phyloP scores from a whole-genome alignment of 2,329 filamentous ascomycete genomes.

The Cordyceps fumosorosea region DNA sequence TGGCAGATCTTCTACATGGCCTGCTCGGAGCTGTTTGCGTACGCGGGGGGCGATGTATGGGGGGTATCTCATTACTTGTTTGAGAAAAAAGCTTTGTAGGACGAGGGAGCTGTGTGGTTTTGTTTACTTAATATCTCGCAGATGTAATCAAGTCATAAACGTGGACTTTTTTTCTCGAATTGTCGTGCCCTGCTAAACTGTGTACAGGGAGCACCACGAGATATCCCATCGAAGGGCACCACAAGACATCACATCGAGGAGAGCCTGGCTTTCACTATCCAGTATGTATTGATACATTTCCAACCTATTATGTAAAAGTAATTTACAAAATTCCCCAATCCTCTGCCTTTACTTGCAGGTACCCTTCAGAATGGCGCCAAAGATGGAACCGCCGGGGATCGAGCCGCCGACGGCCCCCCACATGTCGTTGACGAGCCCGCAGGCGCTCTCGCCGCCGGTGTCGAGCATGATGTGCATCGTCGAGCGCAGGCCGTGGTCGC shows the following conservation, averaged over 20 bases:
- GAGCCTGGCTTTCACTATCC: background rate
- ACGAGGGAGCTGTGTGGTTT: background rate
- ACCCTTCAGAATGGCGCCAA: constrained; percentile 11
- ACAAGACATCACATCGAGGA: background rate
- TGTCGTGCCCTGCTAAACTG: too few species aligned
- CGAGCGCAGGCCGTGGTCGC: constrained; percentile 12
- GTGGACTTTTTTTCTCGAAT: too few species aligned
- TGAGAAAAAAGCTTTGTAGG: constrained; percentile 38
- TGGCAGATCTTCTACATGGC: constrained; percentile 71
- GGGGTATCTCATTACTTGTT: constrained; percentile 63
- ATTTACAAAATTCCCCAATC: background rate
- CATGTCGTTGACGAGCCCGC: constrained; percentile 4
- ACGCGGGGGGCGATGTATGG: constrained; percentile 59
- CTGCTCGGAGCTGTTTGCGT: constrained; percentile 63
- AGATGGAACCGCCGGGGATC: constrained; percentile 9
- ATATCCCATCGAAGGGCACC: too few species aligned
- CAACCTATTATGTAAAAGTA: background rate
- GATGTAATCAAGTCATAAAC: too few species aligned
- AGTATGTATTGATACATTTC: background rate
- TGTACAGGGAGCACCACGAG: too few species aligned
- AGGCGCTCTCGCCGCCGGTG: constrained; percentile 7
- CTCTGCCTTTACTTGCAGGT: background rate
- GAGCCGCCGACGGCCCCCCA: background rate
- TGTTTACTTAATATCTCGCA: background rate
- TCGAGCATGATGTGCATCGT: constrained; percentile 13